A percentile compares a stretch with the other conserved stretches of the same genome.
Evolutionary conservation across 2,329 filamentous ascomycete species (phyloP).

Genomic region (Nemania sp.): DNA sequence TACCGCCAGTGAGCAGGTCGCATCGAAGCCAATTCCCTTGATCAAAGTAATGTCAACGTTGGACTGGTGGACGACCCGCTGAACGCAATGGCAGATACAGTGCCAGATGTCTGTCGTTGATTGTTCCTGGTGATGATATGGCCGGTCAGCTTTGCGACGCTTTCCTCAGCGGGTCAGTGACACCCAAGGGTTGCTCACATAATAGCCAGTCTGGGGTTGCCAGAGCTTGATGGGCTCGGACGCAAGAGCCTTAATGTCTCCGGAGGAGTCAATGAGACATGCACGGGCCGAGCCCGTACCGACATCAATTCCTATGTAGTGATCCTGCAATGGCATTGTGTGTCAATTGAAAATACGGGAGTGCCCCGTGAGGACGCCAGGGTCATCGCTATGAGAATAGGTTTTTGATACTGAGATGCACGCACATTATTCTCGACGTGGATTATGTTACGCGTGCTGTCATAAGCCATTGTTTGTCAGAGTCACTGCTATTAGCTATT

Average conservation of each 20-base stretch:
- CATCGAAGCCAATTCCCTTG: constrained; percentile 93
- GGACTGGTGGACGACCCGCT: constrained; percentile 79
- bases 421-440: constrained; percentile 41
- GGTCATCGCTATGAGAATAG: background rate
- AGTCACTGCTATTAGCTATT: constrained; percentile 6
- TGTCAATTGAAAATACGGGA: constrained; percentile 29
- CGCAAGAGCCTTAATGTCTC: constrained; percentile 80
- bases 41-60: constrained; percentile 76
- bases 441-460: constrained; percentile 42
- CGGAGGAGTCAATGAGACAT: constrained; percentile 90
- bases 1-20: constrained; percentile 95
- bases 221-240: constrained; percentile 79
- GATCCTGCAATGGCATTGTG: constrained; percentile 48
- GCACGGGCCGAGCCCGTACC: constrained; percentile 94
- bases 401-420: constrained; percentile 8
- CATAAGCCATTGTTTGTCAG: constrained; percentile 25
- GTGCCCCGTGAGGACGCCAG: background rate
- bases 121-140: constrained; percentile 71
- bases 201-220: constrained; percentile 77
- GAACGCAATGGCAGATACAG: constrained; percentile 88
- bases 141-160: background rate
- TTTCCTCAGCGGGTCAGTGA: background rate
- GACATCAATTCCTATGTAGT: constrained; percentile 88
- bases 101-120: constrained; percentile 97
- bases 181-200: constrained; percentile 54